Conservation (phyloP, 2,329 filamentous ascomycete genomes). For the Diaporthe vexans region DNA sequence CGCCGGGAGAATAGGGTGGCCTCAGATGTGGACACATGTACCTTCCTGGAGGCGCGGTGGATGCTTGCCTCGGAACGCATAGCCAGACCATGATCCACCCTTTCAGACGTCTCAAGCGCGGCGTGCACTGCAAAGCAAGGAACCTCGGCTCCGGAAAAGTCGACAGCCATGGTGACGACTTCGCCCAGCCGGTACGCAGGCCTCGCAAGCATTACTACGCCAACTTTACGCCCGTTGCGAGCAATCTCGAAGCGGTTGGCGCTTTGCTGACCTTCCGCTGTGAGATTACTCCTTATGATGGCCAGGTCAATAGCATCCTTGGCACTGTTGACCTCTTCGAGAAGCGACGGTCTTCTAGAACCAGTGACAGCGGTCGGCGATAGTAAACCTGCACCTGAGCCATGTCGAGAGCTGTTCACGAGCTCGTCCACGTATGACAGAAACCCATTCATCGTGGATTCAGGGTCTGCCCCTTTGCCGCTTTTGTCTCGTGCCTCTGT, state of each 20-base stretch:
- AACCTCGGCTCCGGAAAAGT: slow-evolving; percentile 83
- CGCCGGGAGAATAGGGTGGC: slow-evolving; percentile 85
- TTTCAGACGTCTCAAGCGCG: slow-evolving; percentile 88
- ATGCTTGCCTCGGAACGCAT: slow-evolving; percentile 89
- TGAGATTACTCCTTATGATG: slow-evolving; percentile 85
- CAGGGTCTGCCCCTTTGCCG: slow-evolving; percentile 47
- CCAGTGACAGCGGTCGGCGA: slow-evolving; percentile 76
- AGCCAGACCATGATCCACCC: slow-evolving; percentile 83
- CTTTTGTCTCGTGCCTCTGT: slow-evolving; percentile 41
- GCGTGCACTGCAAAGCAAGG: slow-evolving; percentile 89
- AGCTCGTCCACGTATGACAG: slow-evolving; percentile 83
- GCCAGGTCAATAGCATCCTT: slow-evolving; percentile 93
- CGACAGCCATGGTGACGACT: slow-evolving; percentile 84
- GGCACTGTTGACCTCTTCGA: slow-evolving; percentile 72
- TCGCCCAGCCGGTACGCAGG: slow-evolving; percentile 93
- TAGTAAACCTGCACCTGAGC: slow-evolving; percentile 71
- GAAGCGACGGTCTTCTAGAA: slow-evolving; percentile 68
- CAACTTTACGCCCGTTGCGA: slow-evolving; percentile 90
- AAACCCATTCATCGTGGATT: slow-evolving; percentile 74
- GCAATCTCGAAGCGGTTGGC: slow-evolving; percentile 97
- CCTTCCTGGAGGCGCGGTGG: slow-evolving; percentile 85
- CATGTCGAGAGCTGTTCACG: slow-evolving; percentile 70
- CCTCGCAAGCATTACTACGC: slow-evolving; percentile 88
- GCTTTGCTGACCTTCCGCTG: slow-evolving; percentile 78
- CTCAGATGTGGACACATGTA: slow-evolving; percentile 84